Conservation (phyloP, 768 basidiomycete species). For the Hericium rajendrae region DNA sequence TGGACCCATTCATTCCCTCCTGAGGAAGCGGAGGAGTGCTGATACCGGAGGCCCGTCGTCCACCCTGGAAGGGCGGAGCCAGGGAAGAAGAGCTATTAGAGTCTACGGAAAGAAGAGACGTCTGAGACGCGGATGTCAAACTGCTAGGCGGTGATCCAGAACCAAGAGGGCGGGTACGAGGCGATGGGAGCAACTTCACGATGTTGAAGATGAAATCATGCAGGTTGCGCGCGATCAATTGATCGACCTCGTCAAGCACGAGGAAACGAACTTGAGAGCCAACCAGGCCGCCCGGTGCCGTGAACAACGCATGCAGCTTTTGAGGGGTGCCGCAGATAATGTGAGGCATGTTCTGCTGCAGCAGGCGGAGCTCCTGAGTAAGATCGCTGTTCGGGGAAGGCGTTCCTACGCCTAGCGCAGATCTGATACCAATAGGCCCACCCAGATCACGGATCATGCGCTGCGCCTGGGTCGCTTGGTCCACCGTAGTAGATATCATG, state of each 20-base stretch:
- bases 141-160: conserved; percentile 30
- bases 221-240: conserved; percentile 92
- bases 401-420: conserved; percentile 78
- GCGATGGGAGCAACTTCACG: conserved; percentile 85
- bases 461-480: conserved; percentile 96
- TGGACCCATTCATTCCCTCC: conserved; percentile 26
- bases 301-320: conserved; percentile 88
- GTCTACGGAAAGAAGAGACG: conserved; percentile 10
- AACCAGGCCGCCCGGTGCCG: conserved; percentile 60
- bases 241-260: conserved; percentile 96
- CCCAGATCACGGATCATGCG: conserved; percentile 93
- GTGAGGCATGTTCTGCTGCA: conserved; percentile 90
- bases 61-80: conserved; percentile 29
- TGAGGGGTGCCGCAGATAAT: conserved; percentile 97
- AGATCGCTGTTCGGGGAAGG: conserved; percentile 52
- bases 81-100: conserved; percentile 4
- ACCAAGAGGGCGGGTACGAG: conserved; percentile 57
- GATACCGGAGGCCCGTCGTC: conserved; percentile 51
- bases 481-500: conserved; percentile 95
- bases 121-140: conserved; percentile 3
- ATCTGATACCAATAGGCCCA: conserved; percentile 84
- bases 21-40: conserved; percentile 35
- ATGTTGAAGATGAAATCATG: conserved; percentile 93
- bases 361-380: conserved; percentile 66
- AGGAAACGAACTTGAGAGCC: conserved; percentile 88